Evolutionary conservation across 2,329 filamentous ascomycete species (phyloP).

Genomic region (Lanzia echinophila): DNA sequence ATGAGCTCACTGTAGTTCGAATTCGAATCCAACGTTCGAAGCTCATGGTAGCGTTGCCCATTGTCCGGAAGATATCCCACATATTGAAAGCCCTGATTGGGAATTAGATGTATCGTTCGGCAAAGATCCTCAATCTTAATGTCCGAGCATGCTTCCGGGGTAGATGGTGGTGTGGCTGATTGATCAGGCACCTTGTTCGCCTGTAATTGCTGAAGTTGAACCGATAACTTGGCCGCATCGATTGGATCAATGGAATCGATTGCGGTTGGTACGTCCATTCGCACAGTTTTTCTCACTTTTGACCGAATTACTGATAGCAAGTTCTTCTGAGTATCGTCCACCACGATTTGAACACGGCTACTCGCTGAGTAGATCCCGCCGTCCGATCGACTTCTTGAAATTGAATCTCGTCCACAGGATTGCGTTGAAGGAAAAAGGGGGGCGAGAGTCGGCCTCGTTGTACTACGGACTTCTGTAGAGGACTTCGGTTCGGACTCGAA

Average conservation of each 20-base stretch:
- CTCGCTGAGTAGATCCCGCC: not conserved
- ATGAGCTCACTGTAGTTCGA: not conserved
- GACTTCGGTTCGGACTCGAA: conserved; percentile 3
- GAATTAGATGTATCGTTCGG: conserved; percentile 3
- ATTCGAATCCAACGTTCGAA: not conserved
- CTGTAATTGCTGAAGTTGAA: no score
- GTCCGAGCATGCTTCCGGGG: not conserved
- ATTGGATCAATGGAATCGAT: not conserved
- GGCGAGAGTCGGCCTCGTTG: not conserved
- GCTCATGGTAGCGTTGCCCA: conserved; percentile 10
- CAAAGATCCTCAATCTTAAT: conserved; percentile 19
- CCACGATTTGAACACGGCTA: no score
- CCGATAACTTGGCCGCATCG: not conserved
- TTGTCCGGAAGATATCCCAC: conserved; percentile 18
- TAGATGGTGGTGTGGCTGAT: not conserved
- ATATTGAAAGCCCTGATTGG: not conserved
- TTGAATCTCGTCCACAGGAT: not conserved
- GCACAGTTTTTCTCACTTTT: conserved; percentile 10
- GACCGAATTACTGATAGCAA: not conserved
- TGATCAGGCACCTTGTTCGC: no score
- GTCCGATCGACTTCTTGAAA: not conserved
- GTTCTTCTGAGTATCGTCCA: not conserved
- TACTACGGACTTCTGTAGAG: not conserved
- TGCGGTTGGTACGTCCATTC: not conserved
- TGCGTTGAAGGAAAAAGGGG: not conserved